Evolutionary conservation across 495 filamentous ascomycete species (phyloP).

Genomic region (Melanomma pulvis-pyrius): DNA sequence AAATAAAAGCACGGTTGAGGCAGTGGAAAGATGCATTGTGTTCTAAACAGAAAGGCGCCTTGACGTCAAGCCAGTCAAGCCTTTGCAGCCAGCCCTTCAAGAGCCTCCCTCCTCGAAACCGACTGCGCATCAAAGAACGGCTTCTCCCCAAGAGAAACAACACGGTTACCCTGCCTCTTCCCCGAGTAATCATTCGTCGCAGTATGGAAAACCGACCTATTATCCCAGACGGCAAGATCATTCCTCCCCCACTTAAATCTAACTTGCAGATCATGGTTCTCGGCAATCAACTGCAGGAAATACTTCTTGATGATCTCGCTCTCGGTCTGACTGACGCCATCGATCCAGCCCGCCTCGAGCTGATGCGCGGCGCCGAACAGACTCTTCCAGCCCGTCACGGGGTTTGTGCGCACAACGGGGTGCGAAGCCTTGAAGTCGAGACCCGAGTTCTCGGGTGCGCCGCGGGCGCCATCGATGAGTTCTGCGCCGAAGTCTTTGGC

Average conservation of each 20-base stretch:
- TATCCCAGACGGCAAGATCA: slow-evolving; percentile 71
- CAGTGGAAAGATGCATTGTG: too few relatives aligned
- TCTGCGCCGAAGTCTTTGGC: slow-evolving; percentile 58
- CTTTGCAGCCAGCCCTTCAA: neutral
- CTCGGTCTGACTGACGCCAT: slow-evolving; percentile 69
- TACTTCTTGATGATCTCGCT: slow-evolving; percentile 61
- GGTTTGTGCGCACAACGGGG: slow-evolving; percentile 75
- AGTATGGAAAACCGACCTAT: slow-evolving; percentile 67
- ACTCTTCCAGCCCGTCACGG: slow-evolving; percentile 74
- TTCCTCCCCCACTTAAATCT: slow-evolving; percentile 54
- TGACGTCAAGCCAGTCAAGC: too few relatives aligned
- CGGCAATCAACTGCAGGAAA: slow-evolving; percentile 62
- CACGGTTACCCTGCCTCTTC: slow-evolving; percentile 54
- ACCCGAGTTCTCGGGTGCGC: slow-evolving; percentile 69
- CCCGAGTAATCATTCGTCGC: slow-evolving; percentile 72
- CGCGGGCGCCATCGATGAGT: slow-evolving; percentile 58
- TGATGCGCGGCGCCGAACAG: slow-evolving; percentile 68
- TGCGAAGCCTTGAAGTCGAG: slow-evolving; percentile 64
- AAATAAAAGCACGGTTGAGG: too few relatives aligned
- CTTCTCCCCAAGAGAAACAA: slow-evolving; percentile 57
- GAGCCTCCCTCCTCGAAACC: slow-evolving; percentile 3
- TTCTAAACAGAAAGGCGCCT: too few relatives aligned
- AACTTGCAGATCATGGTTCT: slow-evolving; percentile 80
- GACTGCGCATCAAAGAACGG: slow-evolving; percentile 59
- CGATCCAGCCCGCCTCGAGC: slow-evolving; percentile 55